Evolutionary conservation across 352 stramenopile genomes (phyloP).

Genomic region (Aphanomyces stellatus): DNA sequence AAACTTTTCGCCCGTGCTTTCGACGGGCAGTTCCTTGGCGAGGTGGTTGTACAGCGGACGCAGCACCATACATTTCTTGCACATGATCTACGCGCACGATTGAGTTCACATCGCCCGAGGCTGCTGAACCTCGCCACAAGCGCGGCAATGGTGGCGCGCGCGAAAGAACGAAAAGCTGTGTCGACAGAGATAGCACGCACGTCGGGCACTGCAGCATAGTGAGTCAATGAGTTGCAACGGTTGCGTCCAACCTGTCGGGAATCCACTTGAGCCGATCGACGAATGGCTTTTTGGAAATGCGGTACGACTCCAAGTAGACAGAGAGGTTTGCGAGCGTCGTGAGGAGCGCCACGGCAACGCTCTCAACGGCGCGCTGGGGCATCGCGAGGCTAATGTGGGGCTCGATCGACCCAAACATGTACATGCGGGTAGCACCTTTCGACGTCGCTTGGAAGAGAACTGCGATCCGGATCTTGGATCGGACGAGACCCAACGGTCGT

Average conservation of each 20-base stretch:
- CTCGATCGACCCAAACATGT: background rate
- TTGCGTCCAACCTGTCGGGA: background rate
- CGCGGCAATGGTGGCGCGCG: conserved; percentile 11
- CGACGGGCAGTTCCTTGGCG: background rate
- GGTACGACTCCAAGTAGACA: background rate
- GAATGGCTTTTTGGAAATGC: background rate
- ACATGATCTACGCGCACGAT: background rate
- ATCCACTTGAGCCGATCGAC: conserved; percentile 1
- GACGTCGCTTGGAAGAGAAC: conserved; percentile 2
- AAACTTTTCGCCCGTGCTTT: background rate
- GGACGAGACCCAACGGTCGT: background rate
- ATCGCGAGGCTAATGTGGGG: background rate
- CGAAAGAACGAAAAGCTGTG: conserved; percentile 4
- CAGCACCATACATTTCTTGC: conserved; percentile 17
- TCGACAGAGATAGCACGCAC: background rate
- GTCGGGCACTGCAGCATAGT: background rate
- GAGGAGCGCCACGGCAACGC: background rate
- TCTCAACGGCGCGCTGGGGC: background rate
- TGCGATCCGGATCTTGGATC: background rate
- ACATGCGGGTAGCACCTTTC: conserved; percentile 2
- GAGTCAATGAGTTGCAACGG: background rate
- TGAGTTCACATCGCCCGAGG: background rate
- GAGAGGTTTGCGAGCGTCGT: background rate
- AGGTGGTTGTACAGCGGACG: background rate
- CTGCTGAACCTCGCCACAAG: conserved; percentile 13